Evolutionary conservation across 139 green algal species (phyloP).

Genomic region (Micractinium conductrix): DNA sequence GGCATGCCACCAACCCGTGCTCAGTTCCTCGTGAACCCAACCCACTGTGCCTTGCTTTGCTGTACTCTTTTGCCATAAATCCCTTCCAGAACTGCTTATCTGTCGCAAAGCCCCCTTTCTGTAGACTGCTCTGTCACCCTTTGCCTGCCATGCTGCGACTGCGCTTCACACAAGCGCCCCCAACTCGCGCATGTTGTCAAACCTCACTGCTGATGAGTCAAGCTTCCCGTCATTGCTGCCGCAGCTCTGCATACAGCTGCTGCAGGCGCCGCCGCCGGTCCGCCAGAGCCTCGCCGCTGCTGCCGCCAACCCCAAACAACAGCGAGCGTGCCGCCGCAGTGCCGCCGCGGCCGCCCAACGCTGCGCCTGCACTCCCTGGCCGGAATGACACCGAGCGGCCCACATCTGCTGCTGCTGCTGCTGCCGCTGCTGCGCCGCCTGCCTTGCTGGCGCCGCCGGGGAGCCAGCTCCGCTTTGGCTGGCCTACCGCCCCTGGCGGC

Average conservation of each 20-base stretch:
- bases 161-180: not conserved
- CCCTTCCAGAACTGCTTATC: too few relatives aligned
- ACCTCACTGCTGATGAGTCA: too few relatives aligned
- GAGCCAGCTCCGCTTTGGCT: not conserved
- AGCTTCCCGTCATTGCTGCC: constrained; percentile 6
- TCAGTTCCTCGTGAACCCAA: too few relatives aligned
- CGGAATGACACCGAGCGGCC: not conserved
- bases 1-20: too few relatives aligned
- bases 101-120: too few relatives aligned
- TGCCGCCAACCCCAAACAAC: too few relatives aligned
- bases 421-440: not conserved
- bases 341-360: not conserved
- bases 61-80: too few relatives aligned
- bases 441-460: constrained; percentile 6
- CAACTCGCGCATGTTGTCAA: too few relatives aligned
- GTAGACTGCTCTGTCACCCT: too few relatives aligned
- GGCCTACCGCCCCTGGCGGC: not conserved
- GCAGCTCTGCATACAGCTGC: constrained; percentile 42
- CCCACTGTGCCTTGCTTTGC: too few relatives aligned
- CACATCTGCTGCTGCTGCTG: not conserved
- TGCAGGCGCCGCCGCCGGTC: constrained; percentile 42
- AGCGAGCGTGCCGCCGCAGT: too few relatives aligned
- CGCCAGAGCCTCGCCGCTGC: constrained; percentile 1
- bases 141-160: not conserved
- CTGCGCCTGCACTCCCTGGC: not conserved